A percentile compares a stretch with the other conserved stretches of the same genome.
Evolutionary conservation across 768 basidiomycete species (phyloP).

Genomic region (Naganishia randhawae): DNA sequence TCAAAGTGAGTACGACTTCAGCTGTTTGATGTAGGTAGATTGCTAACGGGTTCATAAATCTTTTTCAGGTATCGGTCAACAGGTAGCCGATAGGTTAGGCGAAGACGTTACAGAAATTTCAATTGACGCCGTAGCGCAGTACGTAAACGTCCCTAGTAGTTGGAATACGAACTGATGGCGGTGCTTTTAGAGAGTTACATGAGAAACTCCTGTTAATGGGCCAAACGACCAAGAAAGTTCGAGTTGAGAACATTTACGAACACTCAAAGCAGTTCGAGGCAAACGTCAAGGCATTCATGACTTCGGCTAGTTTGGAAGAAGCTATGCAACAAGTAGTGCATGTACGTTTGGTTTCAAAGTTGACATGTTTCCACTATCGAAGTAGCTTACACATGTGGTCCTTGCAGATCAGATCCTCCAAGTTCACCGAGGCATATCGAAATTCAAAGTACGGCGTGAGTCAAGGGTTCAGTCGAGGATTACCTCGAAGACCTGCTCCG

Average conservation of each 20-base stretch:
- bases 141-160: slow-evolving; percentile 18
- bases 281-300: slow-evolving; percentile 80
- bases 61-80: slow-evolving; percentile 73
- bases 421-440: slow-evolving; percentile 95
- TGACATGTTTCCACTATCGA: not conserved
- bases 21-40: not conserved
- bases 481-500: slow-evolving; percentile 51
- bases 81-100: slow-evolving; percentile 85
- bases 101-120: slow-evolving; percentile 75
- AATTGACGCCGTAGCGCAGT: slow-evolving; percentile 88
- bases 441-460: slow-evolving; percentile 55
- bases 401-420: slow-evolving; percentile 78
- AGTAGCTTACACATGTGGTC: not conserved
- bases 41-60: not conserved
- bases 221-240: slow-evolving; percentile 93
- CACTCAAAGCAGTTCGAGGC: slow-evolving; percentile 82
- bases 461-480: slow-evolving; percentile 57
- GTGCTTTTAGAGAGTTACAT: slow-evolving; percentile 65
- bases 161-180: not conserved
- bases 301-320: slow-evolving; percentile 65
- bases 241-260: slow-evolving; percentile 93
- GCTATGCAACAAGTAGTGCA: slow-evolving; percentile 53
- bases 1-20: slow-evolving; percentile 50
- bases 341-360: not conserved
- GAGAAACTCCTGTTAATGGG: slow-evolving; percentile 84